These are phyloP conservation scores for Colletotrichum zoysiae DNA, from an alignment of 2,329 filamentous ascomycete genomes.

Conservation along the genomic window DNA sequence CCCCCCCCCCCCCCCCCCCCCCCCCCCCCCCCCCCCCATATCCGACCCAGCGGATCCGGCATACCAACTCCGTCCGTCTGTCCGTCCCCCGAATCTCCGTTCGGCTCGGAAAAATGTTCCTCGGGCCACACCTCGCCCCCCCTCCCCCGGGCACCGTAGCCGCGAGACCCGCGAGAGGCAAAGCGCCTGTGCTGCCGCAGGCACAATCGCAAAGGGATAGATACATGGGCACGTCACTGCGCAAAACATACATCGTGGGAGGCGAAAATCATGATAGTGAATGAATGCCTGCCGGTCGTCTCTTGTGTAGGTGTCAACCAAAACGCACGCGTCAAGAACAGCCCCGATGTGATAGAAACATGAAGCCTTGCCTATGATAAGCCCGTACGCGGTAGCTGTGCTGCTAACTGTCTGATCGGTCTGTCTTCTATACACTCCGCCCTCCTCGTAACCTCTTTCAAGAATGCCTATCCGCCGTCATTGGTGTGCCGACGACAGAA, in stretches of 20 bases:
- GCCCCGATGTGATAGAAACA: constrained; percentile 50
- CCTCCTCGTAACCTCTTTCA: constrained; percentile 37
- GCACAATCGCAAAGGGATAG: not conserved
- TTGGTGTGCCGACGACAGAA: constrained; percentile 17
- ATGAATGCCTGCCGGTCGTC: constrained; percentile 24
- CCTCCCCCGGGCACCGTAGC: not conserved
- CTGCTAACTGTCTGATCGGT: constrained; percentile 53
- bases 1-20: no score
- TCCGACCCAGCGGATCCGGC: not conserved
- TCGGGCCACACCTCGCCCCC: not conserved
- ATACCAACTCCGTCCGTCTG: not conserved
- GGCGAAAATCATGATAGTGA: not conserved
- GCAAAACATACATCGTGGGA: not conserved
- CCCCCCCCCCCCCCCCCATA: not conserved
- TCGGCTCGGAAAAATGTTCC: not conserved
- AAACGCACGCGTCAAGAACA: constrained; percentile 47
- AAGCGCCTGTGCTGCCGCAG: not conserved
- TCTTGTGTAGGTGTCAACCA: constrained; percentile 32
- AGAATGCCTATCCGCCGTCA: constrained; percentile 25
- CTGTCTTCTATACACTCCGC: constrained; percentile 46
- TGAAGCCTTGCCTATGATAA: constrained; percentile 55
- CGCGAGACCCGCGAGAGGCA: not conserved
- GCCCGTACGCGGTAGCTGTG: constrained; percentile 52
- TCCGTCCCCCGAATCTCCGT: not conserved
- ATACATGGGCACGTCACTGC: not conserved